Percentiles rank a stretch among this genome's conserved stretches.
phyloP scores from a whole-genome alignment of 208 protist species.

The Leishmania amazonensis region DNA sequence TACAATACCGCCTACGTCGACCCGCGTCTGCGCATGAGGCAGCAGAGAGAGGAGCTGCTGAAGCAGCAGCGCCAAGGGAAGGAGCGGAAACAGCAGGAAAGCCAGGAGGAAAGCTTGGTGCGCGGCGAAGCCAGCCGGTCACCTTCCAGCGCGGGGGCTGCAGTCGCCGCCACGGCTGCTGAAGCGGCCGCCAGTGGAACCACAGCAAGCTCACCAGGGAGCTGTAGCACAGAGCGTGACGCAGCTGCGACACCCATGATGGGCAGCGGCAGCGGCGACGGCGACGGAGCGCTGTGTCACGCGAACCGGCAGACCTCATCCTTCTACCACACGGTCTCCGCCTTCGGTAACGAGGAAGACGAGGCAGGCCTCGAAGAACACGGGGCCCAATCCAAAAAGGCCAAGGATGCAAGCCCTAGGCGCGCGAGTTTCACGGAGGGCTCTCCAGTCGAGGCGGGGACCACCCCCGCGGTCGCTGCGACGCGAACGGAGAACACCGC shows the following conservation, averaged over 20 bases:
- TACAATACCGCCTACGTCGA: conserved; percentile 43
- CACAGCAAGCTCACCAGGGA: background rate
- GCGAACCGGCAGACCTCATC: conserved; percentile 26
- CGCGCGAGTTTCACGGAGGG: background rate
- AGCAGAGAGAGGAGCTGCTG: conserved; percentile 15
- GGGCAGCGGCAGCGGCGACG: background rate
- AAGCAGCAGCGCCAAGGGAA: conserved; percentile 4
- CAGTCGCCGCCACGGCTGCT: background rate
- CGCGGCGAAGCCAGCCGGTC: background rate
- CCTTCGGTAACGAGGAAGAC: conserved; percentile 30
- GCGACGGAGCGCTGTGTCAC: background rate
- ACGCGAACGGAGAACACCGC: background rate
- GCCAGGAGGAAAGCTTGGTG: background rate
- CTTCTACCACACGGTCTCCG: conserved; percentile 35
- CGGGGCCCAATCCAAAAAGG: background rate
- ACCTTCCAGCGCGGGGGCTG: background rate
- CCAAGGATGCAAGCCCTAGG: background rate
- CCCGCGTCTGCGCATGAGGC: conserved; percentile 8
- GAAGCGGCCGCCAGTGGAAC: background rate
- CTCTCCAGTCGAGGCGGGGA: background rate
- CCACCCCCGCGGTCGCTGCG: background rate
- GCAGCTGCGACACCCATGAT: background rate
- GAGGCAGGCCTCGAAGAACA: background rate
- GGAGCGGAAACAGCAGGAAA: background rate
- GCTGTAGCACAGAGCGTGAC: background rate